A percentile compares a stretch with the other conserved stretches of the same genome.
Evolutionary conservation across 75 land plant species (phyloP).

Genomic region (Cunninghamia lanceolata): DNA sequence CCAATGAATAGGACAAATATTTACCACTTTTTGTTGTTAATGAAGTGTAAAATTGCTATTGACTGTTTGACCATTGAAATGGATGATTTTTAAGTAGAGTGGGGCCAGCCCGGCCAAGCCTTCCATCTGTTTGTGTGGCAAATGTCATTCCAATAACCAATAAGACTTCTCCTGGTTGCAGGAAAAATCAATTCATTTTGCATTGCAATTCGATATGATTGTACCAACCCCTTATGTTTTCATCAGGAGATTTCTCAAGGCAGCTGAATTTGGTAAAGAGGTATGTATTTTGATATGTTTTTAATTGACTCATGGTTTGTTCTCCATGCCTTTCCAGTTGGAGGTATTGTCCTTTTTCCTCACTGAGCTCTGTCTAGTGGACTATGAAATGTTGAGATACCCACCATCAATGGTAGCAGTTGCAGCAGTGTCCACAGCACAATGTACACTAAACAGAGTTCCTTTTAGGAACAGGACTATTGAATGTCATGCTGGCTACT

Average conservation of each 20-base stretch:
- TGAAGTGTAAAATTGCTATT: too few species aligned
- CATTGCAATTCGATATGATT: constrained; percentile 72
- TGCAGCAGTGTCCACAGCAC: constrained; percentile 85
- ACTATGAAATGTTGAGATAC: constrained; percentile 80
- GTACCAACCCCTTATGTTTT: constrained; percentile 90
- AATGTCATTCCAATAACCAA: background rate
- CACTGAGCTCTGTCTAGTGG: constrained; percentile 86
- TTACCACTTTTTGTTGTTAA: too few species aligned
- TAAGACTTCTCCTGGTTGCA: constrained; percentile 18
- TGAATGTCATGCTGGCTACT: constrained; percentile 62
- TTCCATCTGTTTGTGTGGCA: background rate
- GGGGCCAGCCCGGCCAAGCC: background rate
- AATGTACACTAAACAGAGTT: constrained; percentile 41
- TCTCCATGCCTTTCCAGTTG: constrained; percentile 32
- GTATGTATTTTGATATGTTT: constrained; percentile 23
- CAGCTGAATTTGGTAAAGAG: constrained; percentile 65
- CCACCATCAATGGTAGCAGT: constrained; percentile 90
- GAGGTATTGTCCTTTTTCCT: constrained; percentile 68
- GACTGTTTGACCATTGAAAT: too few species aligned
- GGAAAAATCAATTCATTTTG: constrained; percentile 82
- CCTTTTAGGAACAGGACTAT: constrained; percentile 62
- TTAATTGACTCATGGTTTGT: background rate
- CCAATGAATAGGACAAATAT: too few species aligned
- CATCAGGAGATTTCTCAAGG: constrained; percentile 83
- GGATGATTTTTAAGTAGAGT: too few species aligned